Evolutionary conservation across 1,284 basidiomycete genomes (phyloP).

Genomic region (Leccinum fallax): DNA sequence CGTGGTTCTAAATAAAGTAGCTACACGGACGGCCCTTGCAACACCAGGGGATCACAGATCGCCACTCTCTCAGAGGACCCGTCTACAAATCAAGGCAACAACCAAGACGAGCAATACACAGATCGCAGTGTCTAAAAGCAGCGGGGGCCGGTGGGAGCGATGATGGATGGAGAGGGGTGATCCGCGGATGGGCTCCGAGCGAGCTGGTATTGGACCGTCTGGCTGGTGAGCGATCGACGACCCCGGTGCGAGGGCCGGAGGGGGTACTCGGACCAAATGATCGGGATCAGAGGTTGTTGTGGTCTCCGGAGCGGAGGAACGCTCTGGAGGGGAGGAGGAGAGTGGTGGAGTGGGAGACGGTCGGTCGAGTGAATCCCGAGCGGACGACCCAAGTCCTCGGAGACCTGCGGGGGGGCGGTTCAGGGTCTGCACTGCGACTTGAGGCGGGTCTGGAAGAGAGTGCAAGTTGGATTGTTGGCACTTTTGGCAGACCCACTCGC

Average conservation of each 20-base stretch:
- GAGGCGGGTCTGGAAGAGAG: conserved; percentile 67
- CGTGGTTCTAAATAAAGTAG: conserved; percentile 8
- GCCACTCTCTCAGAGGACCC: conserved; percentile 48
- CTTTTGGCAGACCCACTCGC: conserved; percentile 79
- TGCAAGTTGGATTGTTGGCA: conserved; percentile 72
- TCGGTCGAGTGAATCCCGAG: conserved; percentile 13
- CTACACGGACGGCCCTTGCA: conserved; percentile 23
- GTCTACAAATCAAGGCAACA: conserved; percentile 61
- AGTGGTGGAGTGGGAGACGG: conserved; percentile 14
- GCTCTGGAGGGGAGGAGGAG: conserved; percentile 21
- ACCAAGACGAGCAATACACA: conserved; percentile 66
- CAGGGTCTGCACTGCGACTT: conserved; percentile 23
- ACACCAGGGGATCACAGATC: conserved; percentile 25
- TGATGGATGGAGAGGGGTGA: conserved; percentile 13
- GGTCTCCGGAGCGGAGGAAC: conserved; percentile 14
- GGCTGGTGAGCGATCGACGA: conserved; percentile 11
- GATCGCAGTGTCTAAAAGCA: conserved; percentile 67
- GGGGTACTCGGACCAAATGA: not conserved
- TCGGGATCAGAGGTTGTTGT: not conserved
- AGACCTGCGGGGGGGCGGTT: conserved; percentile 12
- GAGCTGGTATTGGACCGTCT: conserved; percentile 11
- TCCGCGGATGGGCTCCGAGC: conserved; percentile 23
- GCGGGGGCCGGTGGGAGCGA: conserved; percentile 48
- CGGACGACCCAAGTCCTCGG: conserved; percentile 29
- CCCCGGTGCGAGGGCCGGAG: conserved; percentile 5